Base-by-base conservation (phyloP, 129 eudicot species). In the Silybum marianum region DNA sequence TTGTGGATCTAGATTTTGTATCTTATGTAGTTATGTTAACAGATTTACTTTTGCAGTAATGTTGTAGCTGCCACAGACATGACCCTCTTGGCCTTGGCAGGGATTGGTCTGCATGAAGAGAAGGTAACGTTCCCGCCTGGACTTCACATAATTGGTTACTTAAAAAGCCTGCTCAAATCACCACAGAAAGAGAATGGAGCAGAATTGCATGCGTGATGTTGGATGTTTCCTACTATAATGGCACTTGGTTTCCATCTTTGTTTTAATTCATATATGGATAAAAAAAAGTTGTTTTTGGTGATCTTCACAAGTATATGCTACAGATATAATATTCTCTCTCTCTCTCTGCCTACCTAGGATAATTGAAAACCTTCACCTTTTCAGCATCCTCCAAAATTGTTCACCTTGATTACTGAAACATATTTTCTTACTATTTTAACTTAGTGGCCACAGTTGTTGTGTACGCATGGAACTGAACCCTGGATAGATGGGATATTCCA, bases 61-160 rank as follows among this genome's bases (percentile, higher is more conserved):
- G 99, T 95, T 74, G 95, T 93, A 85, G 99, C 99, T 71, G 99
- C 99, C 75, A 95, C 99, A 38, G 99, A 95, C 86, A 76, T 91
- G 85, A 93, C 99, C 63, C 90, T 95, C 67, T 87, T 95, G 84
- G 99, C 99, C 26, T 87, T 95, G 87, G 95, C 99, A 21, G 99
- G 99, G 48, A 91, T 93, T 87, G 99, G 99, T 77, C 85, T 95
- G 85, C 92, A 82, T 82, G 92, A 91, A 46, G 86, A 81, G 63
- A 95, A 92, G 97, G 99, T 90, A 72, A 75, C 82, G 7, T 71
- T 44, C 70, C 44, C 79, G 75, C 79, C 68, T 69, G 66, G 75
- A 23, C 66, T 24, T 51, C 71, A 30, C 51, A 18, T 66, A 8
- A 34, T 26, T 67, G 30, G 67, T 16, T 16, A 25, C 75, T 25